These are phyloP conservation scores for Pseudogymnoascus sp. DNA, from an alignment of 2,329 filamentous ascomycete genomes.

Conservation along the genomic window DNA sequence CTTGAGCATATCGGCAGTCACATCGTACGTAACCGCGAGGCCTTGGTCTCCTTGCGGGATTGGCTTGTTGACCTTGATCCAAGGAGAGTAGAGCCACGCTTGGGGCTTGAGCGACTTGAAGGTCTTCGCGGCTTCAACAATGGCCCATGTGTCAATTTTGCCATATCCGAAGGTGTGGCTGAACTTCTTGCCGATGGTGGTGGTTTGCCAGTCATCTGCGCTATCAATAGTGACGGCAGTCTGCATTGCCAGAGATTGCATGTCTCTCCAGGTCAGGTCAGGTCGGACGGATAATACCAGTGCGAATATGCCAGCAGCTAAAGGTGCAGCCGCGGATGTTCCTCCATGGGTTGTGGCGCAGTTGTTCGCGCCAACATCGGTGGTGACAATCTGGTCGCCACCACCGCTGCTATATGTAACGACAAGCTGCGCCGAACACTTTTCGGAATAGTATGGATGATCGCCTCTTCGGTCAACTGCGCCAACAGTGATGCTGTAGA, in stretches of 20 bases:
- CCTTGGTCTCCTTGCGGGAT: slow-evolving; percentile 83
- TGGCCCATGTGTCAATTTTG: slow-evolving; percentile 79
- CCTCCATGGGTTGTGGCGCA: slow-evolving; percentile 84
- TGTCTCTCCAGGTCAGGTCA: slow-evolving; percentile 84
- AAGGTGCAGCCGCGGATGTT: slow-evolving; percentile 87
- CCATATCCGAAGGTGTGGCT: slow-evolving; percentile 95
- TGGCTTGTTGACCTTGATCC: slow-evolving; percentile 77
- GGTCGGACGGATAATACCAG: slow-evolving; percentile 78
- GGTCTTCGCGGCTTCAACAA: slow-evolving; percentile 76
- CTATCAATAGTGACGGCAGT: slow-evolving; percentile 77
- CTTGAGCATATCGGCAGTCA: slow-evolving; percentile 73
- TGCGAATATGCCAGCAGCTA: slow-evolving; percentile 87
- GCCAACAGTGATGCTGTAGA: slow-evolving; percentile 95
- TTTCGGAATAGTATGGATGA: slow-evolving; percentile 95
- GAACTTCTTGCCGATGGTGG: slow-evolving; percentile 72
- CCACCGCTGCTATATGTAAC: slow-evolving; percentile 94
- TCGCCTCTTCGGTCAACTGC: slow-evolving; percentile 78
- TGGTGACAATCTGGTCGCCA: slow-evolving; percentile 81
- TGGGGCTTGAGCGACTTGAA: slow-evolving; percentile 91
- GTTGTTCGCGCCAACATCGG: slow-evolving; percentile 75
- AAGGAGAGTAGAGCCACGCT: slow-evolving; percentile 88
- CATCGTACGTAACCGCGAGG: slow-evolving; percentile 68
- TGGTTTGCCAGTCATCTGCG: slow-evolving; percentile 70
- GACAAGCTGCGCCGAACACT: slow-evolving; percentile 88
- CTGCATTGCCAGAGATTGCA: slow-evolving; percentile 83